Percentiles rank a stretch among this genome's conserved stretches.
These are phyloP conservation scores for Boletus pseudo-olivaceus DNA, from an alignment of 768 basidiomycete genomes.

Conservation along the genomic window DNA sequence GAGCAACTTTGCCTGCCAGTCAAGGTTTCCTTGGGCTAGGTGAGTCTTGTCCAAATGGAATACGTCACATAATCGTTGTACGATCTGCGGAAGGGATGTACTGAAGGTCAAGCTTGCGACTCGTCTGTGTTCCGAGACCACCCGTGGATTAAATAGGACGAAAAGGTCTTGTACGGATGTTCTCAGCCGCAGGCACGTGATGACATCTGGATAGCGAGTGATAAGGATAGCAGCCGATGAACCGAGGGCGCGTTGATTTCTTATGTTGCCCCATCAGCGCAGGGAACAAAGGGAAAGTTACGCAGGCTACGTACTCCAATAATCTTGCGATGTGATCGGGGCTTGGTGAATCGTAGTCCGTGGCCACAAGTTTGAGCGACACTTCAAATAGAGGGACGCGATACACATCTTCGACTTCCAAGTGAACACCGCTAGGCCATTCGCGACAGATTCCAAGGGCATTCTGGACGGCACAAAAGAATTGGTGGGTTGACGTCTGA, in stretches of 20 bases:
- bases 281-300: neutral
- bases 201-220: slow-evolving; percentile 58
- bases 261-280: slow-evolving; percentile 15
- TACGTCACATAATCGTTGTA: slow-evolving; percentile 40
- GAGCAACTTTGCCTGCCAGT: slow-evolving; percentile 55
- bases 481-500: neutral
- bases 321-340: slow-evolving; percentile 29
- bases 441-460: slow-evolving; percentile 46
- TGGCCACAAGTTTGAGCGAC: slow-evolving; percentile 35
- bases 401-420: slow-evolving; percentile 51
- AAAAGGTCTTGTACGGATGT: slow-evolving; percentile 36
- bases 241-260: slow-evolving; percentile 14
- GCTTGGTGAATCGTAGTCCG: slow-evolving; percentile 35
- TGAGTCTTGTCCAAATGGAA: slow-evolving; percentile 41
- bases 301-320: slow-evolving; percentile 16
- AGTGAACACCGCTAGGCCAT: slow-evolving; percentile 43
- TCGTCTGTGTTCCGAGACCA: slow-evolving; percentile 43
- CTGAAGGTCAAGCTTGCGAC: slow-evolving; percentile 55
- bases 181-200: slow-evolving; percentile 43
- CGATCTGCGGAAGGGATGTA: slow-evolving; percentile 38
- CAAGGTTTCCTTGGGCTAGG: slow-evolving; percentile 36
- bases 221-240: slow-evolving; percentile 41
- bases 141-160: slow-evolving; percentile 60
- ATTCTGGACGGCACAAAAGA: slow-evolving; percentile 36
- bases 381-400: slow-evolving; percentile 44